These are phyloP conservation scores for Geranomyces variabilis DNA, from an alignment of 192 early-diverging fungal species.

Conservation along the genomic window DNA sequence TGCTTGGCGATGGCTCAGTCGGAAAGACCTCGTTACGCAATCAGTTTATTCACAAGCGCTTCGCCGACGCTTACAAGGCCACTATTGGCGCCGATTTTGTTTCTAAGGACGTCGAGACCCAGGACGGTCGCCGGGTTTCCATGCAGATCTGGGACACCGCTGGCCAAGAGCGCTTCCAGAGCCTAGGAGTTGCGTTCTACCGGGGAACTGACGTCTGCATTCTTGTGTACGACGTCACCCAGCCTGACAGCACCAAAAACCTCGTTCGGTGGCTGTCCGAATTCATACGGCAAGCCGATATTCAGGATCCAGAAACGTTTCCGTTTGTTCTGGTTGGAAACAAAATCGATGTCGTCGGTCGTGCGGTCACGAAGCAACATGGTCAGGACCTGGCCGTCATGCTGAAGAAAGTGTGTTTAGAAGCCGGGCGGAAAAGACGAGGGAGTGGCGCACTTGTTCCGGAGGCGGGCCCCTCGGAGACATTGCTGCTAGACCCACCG, in stretches of 20 bases:
- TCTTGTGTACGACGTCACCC: slow-evolving; percentile 54
- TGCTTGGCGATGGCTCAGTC: slow-evolving; percentile 48
- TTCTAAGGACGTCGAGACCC: slow-evolving; percentile 34
- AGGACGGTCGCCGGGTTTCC: slow-evolving; percentile 26
- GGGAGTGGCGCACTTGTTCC: background rate
- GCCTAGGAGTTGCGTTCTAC: slow-evolving; percentile 49
- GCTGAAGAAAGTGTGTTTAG: slow-evolving; percentile 31
- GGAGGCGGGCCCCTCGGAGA: too few species aligned
- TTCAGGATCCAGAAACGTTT: slow-evolving; percentile 43
- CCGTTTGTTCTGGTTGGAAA: slow-evolving; percentile 54
- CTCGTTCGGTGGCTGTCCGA: slow-evolving; percentile 41
- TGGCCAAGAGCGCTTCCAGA: slow-evolving; percentile 53
- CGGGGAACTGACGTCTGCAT: slow-evolving; percentile 54
- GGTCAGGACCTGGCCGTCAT: slow-evolving; percentile 33
- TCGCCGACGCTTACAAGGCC: slow-evolving; percentile 41
- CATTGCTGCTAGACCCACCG: background rate
- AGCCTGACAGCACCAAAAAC: slow-evolving; percentile 32
- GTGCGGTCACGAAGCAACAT: slow-evolving; percentile 32
- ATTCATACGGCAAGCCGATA: slow-evolving; percentile 44
- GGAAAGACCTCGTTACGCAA: slow-evolving; percentile 50
- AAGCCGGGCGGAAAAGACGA: background rate
- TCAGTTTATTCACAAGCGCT: slow-evolving; percentile 46
- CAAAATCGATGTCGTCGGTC: slow-evolving; percentile 40
- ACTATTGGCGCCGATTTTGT: slow-evolving; percentile 55
- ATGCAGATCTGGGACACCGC: slow-evolving; percentile 59